phyloP scores from a whole-genome alignment of 2,329 filamentous ascomycete species.

The Phaeophleospora eucalypticola region DNA sequence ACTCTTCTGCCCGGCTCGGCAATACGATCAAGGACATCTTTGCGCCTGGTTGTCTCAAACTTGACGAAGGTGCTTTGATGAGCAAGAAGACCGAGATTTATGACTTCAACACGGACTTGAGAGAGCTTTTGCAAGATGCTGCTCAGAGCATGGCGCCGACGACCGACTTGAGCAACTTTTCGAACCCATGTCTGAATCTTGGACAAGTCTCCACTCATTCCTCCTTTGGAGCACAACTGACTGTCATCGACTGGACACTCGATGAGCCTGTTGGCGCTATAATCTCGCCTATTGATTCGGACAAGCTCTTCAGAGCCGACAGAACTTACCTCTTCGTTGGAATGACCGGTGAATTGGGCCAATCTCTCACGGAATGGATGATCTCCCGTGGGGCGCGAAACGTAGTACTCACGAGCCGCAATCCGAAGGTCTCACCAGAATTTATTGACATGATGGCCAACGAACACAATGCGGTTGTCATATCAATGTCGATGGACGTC shows the following conservation, averaged over 20 bases:
- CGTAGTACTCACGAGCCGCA: constrained; percentile 33
- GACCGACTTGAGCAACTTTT: too few species aligned
- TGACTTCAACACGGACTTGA: too few species aligned
- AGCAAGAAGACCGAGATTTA: too few species aligned
- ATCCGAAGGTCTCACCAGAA: constrained; percentile 24
- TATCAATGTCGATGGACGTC: constrained; percentile 7
- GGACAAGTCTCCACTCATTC: too few species aligned
- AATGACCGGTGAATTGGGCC: constrained; percentile 13
- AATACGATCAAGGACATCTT: too few species aligned
- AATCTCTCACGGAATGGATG: constrained; percentile 3
- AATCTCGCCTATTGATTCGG: background rate
- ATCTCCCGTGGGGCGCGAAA: constrained; percentile 12
- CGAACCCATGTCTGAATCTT: too few species aligned
- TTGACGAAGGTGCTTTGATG: too few species aligned
- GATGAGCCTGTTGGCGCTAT: background rate
- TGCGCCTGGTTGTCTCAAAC: too few species aligned
- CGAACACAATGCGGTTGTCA: background rate
- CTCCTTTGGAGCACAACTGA: too few species aligned
- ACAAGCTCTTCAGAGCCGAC: constrained; percentile 20
- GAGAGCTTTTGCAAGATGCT: too few species aligned
- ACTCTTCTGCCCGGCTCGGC: too few species aligned
- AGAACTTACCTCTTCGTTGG: constrained; percentile 35
- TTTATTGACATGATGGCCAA: background rate
- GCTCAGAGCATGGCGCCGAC: too few species aligned
- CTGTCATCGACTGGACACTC: background rate